Conservation (phyloP, 768 basidiomycete species). For the Pisolithus orientalis region DNA sequence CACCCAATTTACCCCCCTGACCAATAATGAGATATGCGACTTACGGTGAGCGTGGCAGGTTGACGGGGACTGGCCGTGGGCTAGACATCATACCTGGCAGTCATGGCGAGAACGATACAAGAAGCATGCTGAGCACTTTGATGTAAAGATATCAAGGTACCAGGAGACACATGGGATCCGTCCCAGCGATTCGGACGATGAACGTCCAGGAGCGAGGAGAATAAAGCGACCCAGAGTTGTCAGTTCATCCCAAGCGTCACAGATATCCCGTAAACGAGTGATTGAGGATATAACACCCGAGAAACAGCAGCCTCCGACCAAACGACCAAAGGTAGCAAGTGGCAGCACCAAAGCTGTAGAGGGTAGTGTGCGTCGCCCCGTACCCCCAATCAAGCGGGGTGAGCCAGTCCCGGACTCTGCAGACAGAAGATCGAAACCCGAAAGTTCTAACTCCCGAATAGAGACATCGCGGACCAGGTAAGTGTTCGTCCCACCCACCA, state of each 20-base stretch:
- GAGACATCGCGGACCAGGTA: too few species aligned
- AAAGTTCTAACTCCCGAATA: too few species aligned
- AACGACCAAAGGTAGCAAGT: neutral
- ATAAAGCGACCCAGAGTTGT: neutral
- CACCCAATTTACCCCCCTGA: neutral
- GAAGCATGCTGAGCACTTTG: constrained; percentile 37
- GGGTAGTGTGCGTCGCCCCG: neutral
- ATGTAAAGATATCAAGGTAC: constrained; percentile 36
- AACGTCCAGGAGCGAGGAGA: neutral
- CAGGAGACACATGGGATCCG: constrained; percentile 25
- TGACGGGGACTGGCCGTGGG: constrained; percentile 44
- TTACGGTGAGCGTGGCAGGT: constrained; percentile 23
- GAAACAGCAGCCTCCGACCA: neutral
- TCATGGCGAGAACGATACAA: constrained; percentile 62
- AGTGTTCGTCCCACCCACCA: too few species aligned
- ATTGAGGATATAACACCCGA: neutral
- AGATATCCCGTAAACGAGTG: neutral
- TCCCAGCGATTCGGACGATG: neutral
- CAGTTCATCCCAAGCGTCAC: neutral
- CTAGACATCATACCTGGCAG: constrained; percentile 45
- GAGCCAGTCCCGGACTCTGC: neutral
- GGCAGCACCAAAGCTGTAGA: neutral
- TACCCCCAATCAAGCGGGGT: neutral
- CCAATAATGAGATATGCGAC: neutral
- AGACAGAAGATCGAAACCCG: neutral